Evolutionary conservation across 805 yeast species (phyloP).

Genomic region (Candida golubevii): DNA sequence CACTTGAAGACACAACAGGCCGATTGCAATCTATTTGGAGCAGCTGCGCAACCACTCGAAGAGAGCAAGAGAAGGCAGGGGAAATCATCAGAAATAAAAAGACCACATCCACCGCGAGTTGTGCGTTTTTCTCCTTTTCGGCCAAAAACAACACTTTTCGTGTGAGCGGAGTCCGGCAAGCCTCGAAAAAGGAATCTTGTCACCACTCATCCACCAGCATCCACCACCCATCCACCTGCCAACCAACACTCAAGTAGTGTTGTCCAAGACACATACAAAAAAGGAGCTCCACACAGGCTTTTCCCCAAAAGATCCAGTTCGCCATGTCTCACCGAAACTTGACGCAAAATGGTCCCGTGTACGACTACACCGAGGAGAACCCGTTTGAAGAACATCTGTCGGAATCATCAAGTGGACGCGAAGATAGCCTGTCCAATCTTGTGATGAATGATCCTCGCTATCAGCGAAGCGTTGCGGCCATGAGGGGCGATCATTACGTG

Average conservation of each 20-base stretch:
- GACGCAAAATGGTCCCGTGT: slow-evolving; percentile 12
- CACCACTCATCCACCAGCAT: no score
- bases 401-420: slow-evolving; percentile 8
- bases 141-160: no score
- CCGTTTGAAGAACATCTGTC: slow-evolving; percentile 12
- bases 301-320: background rate
- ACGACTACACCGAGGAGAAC: background rate
- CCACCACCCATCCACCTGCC: no score
- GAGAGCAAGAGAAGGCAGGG: no score
- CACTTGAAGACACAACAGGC: no score
- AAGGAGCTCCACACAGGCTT: background rate
- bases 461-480: background rate
- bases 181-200: no score
- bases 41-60: no score
- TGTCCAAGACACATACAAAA: background rate
- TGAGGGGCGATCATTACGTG: background rate
- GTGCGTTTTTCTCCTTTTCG: no score
- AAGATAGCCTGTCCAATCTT: slow-evolving; percentile 2
- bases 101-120: no score
- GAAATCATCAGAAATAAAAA: no score
- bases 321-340: slow-evolving; percentile 15
- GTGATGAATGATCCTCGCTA: background rate
- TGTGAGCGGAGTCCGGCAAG: no score
- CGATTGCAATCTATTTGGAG: no score
- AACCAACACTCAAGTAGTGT: background rate